Percentiles rank a stretch among this genome's conserved stretches.
Evolutionary conservation across 2,329 filamentous ascomycete genomes (phyloP).

Genomic region (Stemphylium lycopersici): DNA sequence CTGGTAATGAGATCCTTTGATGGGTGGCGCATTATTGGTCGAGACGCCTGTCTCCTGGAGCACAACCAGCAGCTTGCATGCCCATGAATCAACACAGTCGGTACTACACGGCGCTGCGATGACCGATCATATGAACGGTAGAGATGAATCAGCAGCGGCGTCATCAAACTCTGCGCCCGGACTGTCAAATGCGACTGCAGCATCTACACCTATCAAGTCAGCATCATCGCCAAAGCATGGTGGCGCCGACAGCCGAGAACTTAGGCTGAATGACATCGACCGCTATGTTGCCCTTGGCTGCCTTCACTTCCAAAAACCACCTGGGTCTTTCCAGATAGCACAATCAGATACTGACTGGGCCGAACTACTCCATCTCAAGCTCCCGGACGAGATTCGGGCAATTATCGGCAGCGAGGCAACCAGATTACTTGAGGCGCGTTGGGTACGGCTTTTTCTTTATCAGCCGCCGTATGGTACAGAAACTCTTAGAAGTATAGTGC

Average conservation of each 20-base stretch:
- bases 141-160: neutral
- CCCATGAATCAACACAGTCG: neutral
- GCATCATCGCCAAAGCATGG: conserved; percentile 7
- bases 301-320: conserved; percentile 29
- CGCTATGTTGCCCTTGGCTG: conserved; percentile 47
- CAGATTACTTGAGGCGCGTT: conserved; percentile 41
- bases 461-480: neutral
- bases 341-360: conserved; percentile 25
- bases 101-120: neutral
- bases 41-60: conserved; percentile 2
- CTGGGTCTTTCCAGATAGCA: neutral
- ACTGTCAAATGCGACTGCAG: conserved; percentile 2
- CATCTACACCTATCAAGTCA: conserved; percentile 21
- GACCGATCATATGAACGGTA: neutral
- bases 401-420: conserved; percentile 33
- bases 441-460: conserved; percentile 42
- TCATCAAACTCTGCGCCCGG: neutral
- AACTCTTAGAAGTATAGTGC: conserved; percentile 41
- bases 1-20: neutral
- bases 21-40: conserved; percentile 2
- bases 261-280: conserved; percentile 24
- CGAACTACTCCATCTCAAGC: conserved; percentile 27
- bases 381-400: conserved; percentile 29
- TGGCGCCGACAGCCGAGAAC: neutral
- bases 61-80: neutral